Evolutionary conservation across 2,329 filamentous ascomycete genomes (phyloP), one percentile per base, ranked within the genome.

Genomic region (Trichoderma harzianum): DNA sequence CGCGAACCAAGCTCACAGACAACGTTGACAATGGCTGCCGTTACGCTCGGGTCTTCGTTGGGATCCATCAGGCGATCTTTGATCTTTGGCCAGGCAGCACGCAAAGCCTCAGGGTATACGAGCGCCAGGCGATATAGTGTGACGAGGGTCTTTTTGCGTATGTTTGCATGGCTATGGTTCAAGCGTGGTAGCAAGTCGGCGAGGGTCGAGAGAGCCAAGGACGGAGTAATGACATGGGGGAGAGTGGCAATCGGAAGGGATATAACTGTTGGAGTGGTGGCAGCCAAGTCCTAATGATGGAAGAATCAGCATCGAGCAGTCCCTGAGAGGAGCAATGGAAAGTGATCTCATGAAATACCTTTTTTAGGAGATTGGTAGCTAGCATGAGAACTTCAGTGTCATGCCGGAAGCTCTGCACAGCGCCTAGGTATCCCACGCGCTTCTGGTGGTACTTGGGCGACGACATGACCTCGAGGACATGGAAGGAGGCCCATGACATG

Each of bases 401-500:
- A 2, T 95, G 89, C 26, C 95, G 90, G 82, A 98, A 99, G 85
- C 92, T 98, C 86, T 99, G 96, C 34, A 97, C 94, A 10, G 96
- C 96, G 16, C 93, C 95, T 24, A 99, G 86, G 81, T 99, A 99
- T 72, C 95, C 96, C 58, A 98, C 94, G 75, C 95, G 89, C 83
- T 99, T 99, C 82, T 98, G 95, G 76, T 94, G 88, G 81, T 97
- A 97, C 80, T 98, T 98, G 62, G 92, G 87, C 51, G 94, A 97
- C 47, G 95, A 97, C 96, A 99, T 99, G 83, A 99, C 96, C 84
- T 99, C 96, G 62, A 99, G 91, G 67, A 98, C 95, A 81, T 99
- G 93, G 83, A 99, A 99, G 14, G 95, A 95, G 5, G 96, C 96
- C 96, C 96, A 99, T 3, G 95, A 98, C 96, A 99, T 99, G 83